Percentiles rank a stretch among this genome's conserved stretches.
phyloP scores from a whole-genome alignment of 768 basidiomycete species.

The Tremella fuciformis region DNA sequence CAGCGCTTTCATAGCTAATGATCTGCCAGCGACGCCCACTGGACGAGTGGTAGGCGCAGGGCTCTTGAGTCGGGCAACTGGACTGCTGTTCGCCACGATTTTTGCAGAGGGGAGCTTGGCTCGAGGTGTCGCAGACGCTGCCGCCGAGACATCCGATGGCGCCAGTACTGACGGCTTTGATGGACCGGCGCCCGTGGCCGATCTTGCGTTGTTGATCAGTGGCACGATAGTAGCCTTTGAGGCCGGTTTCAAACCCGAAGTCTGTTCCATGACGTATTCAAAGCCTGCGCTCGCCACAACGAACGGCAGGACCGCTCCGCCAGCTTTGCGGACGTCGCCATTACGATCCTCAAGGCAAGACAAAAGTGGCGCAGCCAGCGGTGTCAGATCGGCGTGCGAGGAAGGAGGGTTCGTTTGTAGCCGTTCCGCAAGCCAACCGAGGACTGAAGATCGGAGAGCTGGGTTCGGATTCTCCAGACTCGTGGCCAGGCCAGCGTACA shows the following conservation, averaged over 20 bases:
- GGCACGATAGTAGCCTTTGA: constrained; percentile 79
- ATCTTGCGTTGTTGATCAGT: constrained; percentile 74
- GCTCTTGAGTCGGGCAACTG: constrained; percentile 32
- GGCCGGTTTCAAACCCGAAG: constrained; percentile 83
- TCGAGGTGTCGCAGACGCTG: constrained; percentile 17
- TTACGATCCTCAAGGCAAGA: constrained; percentile 84
- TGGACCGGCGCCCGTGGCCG: constrained; percentile 51
- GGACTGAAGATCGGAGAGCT: constrained; percentile 64
- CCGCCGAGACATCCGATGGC: constrained; percentile 37
- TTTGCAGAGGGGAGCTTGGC: constrained; percentile 11
- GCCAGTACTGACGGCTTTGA: constrained; percentile 52
- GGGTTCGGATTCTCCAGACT: constrained; percentile 82
- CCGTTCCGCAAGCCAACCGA: constrained; percentile 45
- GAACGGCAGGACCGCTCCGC: constrained; percentile 72
- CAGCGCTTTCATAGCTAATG: constrained; percentile 43
- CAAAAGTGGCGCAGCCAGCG: constrained; percentile 66
- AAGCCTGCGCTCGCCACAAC: constrained; percentile 74
- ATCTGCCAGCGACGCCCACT: constrained; percentile 31
- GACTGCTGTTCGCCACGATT: constrained; percentile 12
- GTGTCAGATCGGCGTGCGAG: constrained; percentile 62
- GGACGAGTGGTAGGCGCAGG: constrained; percentile 34
- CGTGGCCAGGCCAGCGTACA: constrained; percentile 73
- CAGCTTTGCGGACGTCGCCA: constrained; percentile 86
- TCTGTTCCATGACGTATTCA: constrained; percentile 80
- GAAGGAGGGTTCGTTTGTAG: constrained; percentile 56